phyloP scores from a whole-genome alignment of 768 basidiomycete species.

The Tulasnella calospora region DNA sequence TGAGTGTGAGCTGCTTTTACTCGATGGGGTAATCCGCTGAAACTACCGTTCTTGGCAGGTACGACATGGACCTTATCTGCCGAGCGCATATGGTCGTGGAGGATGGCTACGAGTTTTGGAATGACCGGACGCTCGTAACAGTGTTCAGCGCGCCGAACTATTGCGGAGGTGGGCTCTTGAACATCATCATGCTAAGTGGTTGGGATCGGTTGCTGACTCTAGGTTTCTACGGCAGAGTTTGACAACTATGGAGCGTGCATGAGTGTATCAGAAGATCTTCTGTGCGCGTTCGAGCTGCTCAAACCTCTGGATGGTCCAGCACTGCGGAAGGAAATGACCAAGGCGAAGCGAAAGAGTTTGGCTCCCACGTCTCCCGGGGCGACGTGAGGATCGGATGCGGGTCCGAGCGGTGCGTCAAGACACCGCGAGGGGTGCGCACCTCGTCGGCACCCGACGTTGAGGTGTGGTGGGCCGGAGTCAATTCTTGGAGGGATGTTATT shows the following conservation, averaged over 20 bases:
- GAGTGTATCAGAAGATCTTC: slow-evolving; percentile 94
- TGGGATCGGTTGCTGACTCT: neutral
- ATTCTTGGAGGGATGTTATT: neutral
- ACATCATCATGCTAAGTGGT: neutral
- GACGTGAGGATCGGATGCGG: neutral
- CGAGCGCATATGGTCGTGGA: slow-evolving; percentile 99
- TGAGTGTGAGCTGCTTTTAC: neutral
- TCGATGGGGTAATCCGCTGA: neutral
- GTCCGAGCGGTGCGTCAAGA: neutral
- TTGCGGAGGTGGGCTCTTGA: slow-evolving; percentile 67
- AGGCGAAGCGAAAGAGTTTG: slow-evolving; percentile 89
- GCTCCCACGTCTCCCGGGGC: slow-evolving; percentile 14
- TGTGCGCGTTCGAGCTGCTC: slow-evolving; percentile 95
- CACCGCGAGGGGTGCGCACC: neutral
- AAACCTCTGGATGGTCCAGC: slow-evolving; percentile 94
- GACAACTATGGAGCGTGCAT: slow-evolving; percentile 95
- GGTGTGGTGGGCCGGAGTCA: neutral
- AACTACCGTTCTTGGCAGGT: slow-evolving; percentile 41
- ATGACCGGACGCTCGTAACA: slow-evolving; percentile 94
- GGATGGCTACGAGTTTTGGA: slow-evolving; percentile 99
- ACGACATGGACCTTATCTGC: slow-evolving; percentile 99
- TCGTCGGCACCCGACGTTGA: neutral
- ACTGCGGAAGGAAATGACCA: slow-evolving; percentile 96
- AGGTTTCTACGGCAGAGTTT: slow-evolving; percentile 55
- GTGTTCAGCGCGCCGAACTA: slow-evolving; percentile 98